Evolutionary conservation across 164 flowering plant genomes (phyloP), one percentile per base, ranked within the genome.

Genomic region (Sextonia rubra): DNA sequence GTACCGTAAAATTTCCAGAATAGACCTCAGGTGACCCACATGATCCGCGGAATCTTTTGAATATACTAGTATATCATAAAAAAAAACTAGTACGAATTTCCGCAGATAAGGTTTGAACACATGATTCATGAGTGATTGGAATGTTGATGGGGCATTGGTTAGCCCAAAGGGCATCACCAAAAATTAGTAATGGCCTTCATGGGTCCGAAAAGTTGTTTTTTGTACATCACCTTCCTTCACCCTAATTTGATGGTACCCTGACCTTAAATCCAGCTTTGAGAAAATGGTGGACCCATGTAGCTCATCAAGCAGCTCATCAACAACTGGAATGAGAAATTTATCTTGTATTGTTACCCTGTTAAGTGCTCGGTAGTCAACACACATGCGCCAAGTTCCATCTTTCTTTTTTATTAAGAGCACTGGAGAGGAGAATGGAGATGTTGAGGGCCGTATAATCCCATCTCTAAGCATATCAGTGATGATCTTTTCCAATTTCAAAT

Each of bases 171-270:
- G 47, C 71, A 69, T 55, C 0, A 69, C 71, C 32, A 12, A 18
- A 23, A 69, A 69, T 25, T 69, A 44, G 7, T 69, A 69, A n/a
- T 69, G 62, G 11, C 71, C 71, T 3, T 69, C n/a, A 20, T 25
- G 71, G 1, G 71, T 69, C 7, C 60, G 52, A 2, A 69, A 69
- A 18, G 71, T 22, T 25, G 63, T 69, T 27, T 69, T 69, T 1
- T 29, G 44, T 1, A 69, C 26, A 22, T 69, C 71, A 32, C 23
- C n/a, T 1, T 18, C 15, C 8, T 4, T 15, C 12, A 69, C 37
- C 32, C 14, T 12, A 15, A 69, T 69, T 18, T 69, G 47, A 14
- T 69, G 71, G 22, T 69, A 69, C 52, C 23, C 1, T 37, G n/a
- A 49, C 15, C 37, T 18, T 9, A 69, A 27, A 18, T 69, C 71